Percentiles rank a stretch among this genome's conserved stretches.
phyloP scores from a whole-genome alignment of 2,329 filamentous ascomycete species.

The Tolypocladium paradoxum region DNA sequence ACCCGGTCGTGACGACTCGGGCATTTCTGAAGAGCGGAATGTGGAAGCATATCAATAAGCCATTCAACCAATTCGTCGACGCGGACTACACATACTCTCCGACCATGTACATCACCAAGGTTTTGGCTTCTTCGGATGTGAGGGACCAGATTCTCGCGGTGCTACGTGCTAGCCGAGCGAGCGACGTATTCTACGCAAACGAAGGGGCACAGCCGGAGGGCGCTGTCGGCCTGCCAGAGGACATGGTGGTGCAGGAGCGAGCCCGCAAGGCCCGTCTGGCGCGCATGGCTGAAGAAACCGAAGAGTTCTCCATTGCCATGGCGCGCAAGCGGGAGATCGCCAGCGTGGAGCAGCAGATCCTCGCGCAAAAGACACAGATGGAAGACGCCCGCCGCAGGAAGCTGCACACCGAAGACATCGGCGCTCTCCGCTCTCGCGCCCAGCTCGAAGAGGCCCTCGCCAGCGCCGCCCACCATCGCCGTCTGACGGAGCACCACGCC shows the following conservation, averaged over 20 bases:
- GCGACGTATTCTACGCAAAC: conserved; percentile 44
- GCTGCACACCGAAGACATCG: conserved; percentile 34
- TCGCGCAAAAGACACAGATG: conserved; percentile 35
- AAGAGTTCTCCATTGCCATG: conserved; percentile 38
- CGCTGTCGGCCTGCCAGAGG: conserved; percentile 39
- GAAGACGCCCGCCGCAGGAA: conserved; percentile 39
- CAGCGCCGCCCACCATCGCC: conserved; percentile 18
- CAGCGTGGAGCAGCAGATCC: conserved; percentile 38
- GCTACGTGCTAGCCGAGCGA: conserved; percentile 39
- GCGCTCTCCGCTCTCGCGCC: conserved; percentile 31
- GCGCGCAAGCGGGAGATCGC: conserved; percentile 41
- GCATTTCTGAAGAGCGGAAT: conserved; percentile 51
- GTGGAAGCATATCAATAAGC: conserved; percentile 54
- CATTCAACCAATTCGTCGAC: conserved; percentile 43
- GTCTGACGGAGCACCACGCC: conserved; percentile 34
- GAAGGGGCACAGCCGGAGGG: conserved; percentile 42
- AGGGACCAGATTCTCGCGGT: conserved; percentile 33
- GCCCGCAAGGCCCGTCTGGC: conserved; percentile 35
- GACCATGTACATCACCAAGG: conserved; percentile 47
- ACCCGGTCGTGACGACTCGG: conserved; percentile 43
- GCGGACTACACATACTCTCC: conserved; percentile 50
- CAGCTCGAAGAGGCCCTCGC: conserved; percentile 33
- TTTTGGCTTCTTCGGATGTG: conserved; percentile 28
- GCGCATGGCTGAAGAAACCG: conserved; percentile 32
- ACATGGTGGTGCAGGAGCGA: conserved; percentile 38